Evolutionary conservation across 345 rosid genomes (phyloP).

Genomic region (Hibiscus trionum): DNA sequence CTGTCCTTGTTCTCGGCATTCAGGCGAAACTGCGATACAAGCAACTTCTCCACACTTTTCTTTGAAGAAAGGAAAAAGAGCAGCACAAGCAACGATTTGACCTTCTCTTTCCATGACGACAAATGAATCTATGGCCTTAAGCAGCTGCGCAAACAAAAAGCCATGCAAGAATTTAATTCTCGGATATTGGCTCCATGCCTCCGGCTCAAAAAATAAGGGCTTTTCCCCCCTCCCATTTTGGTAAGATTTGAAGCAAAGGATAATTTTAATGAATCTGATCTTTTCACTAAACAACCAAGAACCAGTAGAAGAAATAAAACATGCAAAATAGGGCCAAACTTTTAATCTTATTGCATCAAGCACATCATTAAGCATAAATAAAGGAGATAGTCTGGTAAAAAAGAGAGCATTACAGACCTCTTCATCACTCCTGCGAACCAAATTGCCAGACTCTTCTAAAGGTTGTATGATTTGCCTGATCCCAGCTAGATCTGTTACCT

Average conservation of each 20-base stretch:
- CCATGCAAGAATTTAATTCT: slow-evolving; percentile 8
- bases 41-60: slow-evolving; percentile 94
- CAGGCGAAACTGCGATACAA: slow-evolving; percentile 82
- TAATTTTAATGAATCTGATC: neutral
- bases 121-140: slow-evolving; percentile 24
- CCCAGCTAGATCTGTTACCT: slow-evolving; percentile 58
- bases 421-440: slow-evolving; percentile 62
- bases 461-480: slow-evolving; percentile 68
- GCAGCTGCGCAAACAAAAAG: slow-evolving; percentile 36
- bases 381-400: neutral
- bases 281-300: neutral
- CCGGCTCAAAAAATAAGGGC: neutral
- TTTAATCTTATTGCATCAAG: neutral
- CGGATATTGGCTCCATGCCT: neutral
- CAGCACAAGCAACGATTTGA: slow-evolving; percentile 88
- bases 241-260: neutral
- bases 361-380: neutral
- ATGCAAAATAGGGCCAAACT: neutral
- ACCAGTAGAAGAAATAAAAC: neutral
- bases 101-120: slow-evolving; percentile 50
- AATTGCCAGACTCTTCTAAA: slow-evolving; percentile 57
- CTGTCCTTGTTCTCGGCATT: slow-evolving; percentile 94
- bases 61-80: slow-evolving; percentile 73
- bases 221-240: neutral
- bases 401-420: slow-evolving; percentile 43